Evolutionary conservation across 371 early-diverging fungal species (phyloP), one percentile per base, ranked within the genome.

Genomic region (Capillidium rhysosporum): DNA sequence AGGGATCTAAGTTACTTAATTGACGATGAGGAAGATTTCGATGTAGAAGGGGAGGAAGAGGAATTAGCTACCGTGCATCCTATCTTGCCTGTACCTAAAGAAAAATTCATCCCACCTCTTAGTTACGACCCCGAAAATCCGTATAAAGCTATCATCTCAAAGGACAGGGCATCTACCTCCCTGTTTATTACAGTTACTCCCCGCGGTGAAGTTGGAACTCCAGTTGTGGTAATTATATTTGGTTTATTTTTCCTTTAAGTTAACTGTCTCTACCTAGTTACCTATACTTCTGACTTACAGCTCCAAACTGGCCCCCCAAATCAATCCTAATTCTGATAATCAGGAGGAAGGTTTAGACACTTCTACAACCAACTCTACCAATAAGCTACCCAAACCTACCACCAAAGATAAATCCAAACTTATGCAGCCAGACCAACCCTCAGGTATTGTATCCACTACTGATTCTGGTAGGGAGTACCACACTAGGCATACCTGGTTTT

Each of bases 401-500:
- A 12, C 10, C 48, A 26, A 12, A 4, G 23, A 23, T 8, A 12
- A 2, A 4, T 21, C 10, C 10, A 23, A 23, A 3, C 5, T 29
- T 9, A 8, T 23, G 2, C 48, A 14, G 14, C 48, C 48, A 3
- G 48, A 47, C 48, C 48, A 47, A 29, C 25, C 48, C 5, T 12
- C 48, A 16, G 48, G 48, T 4, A 5, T 23, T 29, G 29, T 47
- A 10, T 26, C 48, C 5, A 47, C 48, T 18, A 47, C 48, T 29
- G 48, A 47, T 23, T 47, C 48, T 2, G 48, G 48, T 23, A 10
- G 48, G 9, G 48, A 47, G 30, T 47, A 47, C 29, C 48, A 47
- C 26, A 49, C 49, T 39, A n/a, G 49, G 4, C 49, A 49, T 31
- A 31, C 49, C 34, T 49, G 49, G 49, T 5, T 49, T 34, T 49